Evolutionary conservation across 495 filamentous ascomycete species (phyloP).

Genomic region (Pseudomonodictys pantanalensis): DNA sequence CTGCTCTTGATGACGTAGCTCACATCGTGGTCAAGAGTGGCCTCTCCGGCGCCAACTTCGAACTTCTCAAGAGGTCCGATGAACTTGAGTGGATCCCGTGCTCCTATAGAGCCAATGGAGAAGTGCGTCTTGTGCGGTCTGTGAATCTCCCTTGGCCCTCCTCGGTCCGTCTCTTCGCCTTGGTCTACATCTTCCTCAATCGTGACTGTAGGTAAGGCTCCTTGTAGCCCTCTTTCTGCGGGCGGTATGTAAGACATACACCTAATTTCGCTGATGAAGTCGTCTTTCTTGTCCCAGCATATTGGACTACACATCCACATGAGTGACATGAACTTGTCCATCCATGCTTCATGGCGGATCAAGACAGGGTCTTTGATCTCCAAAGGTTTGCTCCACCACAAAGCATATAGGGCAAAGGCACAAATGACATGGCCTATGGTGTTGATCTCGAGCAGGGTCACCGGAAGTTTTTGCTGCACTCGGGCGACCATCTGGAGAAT

Average conservation of each 20-base stretch:
- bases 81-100: constrained; percentile 11
- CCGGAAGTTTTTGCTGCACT: constrained; percentile 1
- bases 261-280: constrained; percentile 13
- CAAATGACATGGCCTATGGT: constrained; percentile 25
- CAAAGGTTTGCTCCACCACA: constrained; percentile 25
- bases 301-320: constrained; percentile 24
- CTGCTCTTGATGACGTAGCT: constrained; percentile 5
- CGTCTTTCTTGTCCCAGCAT: background rate
- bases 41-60: background rate
- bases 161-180: background rate
- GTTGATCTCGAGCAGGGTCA: constrained; percentile 21
- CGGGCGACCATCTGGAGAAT: constrained; percentile 16
- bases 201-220: background rate
- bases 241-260: constrained; percentile 19
- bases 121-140: constrained; percentile 11
- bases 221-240: background rate
- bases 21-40: constrained; percentile 2
- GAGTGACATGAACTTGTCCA: constrained; percentile 8
- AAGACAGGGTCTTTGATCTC: constrained; percentile 15
- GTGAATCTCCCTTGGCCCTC: background rate
- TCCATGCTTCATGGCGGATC: constrained; percentile 12
- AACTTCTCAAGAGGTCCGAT: constrained; percentile 15
- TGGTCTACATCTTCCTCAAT: background rate
- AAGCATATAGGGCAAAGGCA: constrained; percentile 13
- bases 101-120: constrained; percentile 7